Evolutionary conservation across 495 filamentous ascomycete species (phyloP), one percentile per base, ranked within the genome.

Genomic region (Aspergillus bertholletiae): DNA sequence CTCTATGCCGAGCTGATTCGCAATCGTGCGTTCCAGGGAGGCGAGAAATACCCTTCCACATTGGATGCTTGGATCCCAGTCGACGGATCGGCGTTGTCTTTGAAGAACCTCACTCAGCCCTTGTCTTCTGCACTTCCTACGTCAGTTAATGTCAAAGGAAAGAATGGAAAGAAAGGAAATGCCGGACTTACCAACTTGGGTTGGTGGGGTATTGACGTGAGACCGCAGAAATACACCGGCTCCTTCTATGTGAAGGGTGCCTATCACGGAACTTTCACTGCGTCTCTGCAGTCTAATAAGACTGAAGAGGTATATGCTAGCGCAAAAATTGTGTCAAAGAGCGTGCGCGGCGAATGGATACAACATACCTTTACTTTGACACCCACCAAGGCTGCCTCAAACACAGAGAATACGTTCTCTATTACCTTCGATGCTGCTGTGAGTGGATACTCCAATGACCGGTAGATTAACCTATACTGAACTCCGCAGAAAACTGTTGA

Each of bases 1-100:
- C 77, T 90, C 46, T 89, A 91, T 59, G 88, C 84, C 30, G 86
- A 91, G 60, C 64, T 90, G 27, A 84, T 90, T 49, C 74, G 75
- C 46, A 91, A 92, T 64, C 74, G 85, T 48, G 88, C 86, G 15
- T 90, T 92, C 60, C 82, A 86, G 62, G 82, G 81, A 0, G 74
- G 70, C 23, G 66, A 54, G 0, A 64, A 64, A n/a, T 78, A 69
- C 22, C 75, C 64, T 7, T 67, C 75, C 5, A 74, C 66, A 15
- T 67, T 86, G 28, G 74, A 77, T 20, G 76, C 64, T 4, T 89
- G 84, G 80, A 63, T 71, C 17, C 61, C 80, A 12, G 68, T 88
- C 27, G 75, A 74, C 18, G 75, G 62, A n/a, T 75, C 80, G 11
- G 59, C 56, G 3, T 64, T 89, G 26, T 70, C 75, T 0, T 66